These are phyloP conservation scores for Choricystis sp. DNA, from an alignment of 139 green algal genomes.

Conservation along the genomic window DNA sequence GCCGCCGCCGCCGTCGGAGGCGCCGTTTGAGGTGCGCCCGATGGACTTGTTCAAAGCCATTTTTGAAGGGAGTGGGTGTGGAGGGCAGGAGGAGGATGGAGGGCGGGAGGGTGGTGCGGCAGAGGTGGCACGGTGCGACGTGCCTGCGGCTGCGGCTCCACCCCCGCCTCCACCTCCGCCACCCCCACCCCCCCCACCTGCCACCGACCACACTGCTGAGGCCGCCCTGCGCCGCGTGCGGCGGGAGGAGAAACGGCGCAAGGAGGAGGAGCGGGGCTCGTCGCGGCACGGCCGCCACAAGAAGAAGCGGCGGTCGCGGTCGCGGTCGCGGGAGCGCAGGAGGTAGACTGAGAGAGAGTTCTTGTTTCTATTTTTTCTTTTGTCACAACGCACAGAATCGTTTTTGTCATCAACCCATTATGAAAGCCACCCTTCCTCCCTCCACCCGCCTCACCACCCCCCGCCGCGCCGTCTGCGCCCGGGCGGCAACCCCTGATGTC, in stretches of 20 bases:
- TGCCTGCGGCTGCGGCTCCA: background rate
- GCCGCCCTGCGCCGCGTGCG: background rate
- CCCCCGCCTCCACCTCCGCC: background rate
- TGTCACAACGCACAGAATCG: no score
- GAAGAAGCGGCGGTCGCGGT: background rate
- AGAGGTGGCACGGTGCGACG: no score
- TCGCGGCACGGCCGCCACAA: background rate
- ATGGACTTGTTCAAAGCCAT: background rate
- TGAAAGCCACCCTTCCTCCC: no score
- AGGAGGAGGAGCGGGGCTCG: background rate
- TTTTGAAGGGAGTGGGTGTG: background rate
- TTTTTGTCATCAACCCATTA: no score
- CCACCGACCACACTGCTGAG: background rate
- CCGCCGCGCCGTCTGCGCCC: no score
- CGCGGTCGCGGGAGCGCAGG: background rate
- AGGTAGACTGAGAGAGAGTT: no score
- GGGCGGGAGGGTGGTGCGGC: background rate
- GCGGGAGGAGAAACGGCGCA: background rate
- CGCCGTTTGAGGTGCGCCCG: background rate
- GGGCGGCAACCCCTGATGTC: background rate
- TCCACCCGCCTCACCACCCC: background rate
- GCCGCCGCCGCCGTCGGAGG: no score
- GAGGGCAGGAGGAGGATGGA: background rate
- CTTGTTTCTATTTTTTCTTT: no score
- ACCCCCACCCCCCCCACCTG: background rate